Evolutionary conservation across 2,329 filamentous ascomycete genomes (phyloP).

Genomic region (Aspergillus thermomutatus): DNA sequence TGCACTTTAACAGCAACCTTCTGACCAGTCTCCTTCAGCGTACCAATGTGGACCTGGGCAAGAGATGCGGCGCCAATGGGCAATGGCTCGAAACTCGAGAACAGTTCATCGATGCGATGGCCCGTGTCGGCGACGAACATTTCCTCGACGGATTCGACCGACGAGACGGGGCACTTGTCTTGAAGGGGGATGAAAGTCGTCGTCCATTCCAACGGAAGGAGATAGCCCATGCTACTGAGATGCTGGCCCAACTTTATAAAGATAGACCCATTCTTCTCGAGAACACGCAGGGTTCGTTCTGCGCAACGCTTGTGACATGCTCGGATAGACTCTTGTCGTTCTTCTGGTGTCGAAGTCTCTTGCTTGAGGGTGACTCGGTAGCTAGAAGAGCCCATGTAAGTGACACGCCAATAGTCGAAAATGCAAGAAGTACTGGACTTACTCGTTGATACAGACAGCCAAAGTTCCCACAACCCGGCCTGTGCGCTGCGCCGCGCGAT

Average conservation of each 20-base stretch:
- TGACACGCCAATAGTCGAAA: conserved; percentile 1
- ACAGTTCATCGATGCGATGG: conserved; percentile 72
- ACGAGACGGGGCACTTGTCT: conserved; percentile 91
- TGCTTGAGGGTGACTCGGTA: conserved; percentile 83
- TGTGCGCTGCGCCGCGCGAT: conserved; percentile 71
- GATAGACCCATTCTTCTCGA: conserved; percentile 96
- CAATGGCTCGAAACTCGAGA: conserved; percentile 73
- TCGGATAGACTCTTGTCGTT: conserved; percentile 66
- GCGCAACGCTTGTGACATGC: conserved; percentile 92
- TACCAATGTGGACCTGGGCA: conserved; percentile 89
- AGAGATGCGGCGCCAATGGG: conserved; percentile 92
- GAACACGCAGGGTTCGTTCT: conserved; percentile 74
- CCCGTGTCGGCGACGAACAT: conserved; percentile 88
- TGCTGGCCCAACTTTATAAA: conserved; percentile 98
- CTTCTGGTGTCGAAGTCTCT: conserved; percentile 58
- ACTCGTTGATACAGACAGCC: conserved; percentile 86
- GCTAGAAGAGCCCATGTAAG: conserved; percentile 46
- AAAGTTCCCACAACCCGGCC: conserved; percentile 74
- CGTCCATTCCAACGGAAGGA: conserved; percentile 88
- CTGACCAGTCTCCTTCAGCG: conserved; percentile 74
- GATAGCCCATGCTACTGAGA: conserved; percentile 91
- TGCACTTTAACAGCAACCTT: conserved; percentile 96
- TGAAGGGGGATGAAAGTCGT: conserved; percentile 93
- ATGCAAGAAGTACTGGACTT: conserved; percentile 31
- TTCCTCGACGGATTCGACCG: conserved; percentile 75